A percentile compares a stretch with the other conserved stretches of the same genome.
phyloP scores from a whole-genome alignment of 805 yeast species.

The Kuraishia borneana region DNA sequence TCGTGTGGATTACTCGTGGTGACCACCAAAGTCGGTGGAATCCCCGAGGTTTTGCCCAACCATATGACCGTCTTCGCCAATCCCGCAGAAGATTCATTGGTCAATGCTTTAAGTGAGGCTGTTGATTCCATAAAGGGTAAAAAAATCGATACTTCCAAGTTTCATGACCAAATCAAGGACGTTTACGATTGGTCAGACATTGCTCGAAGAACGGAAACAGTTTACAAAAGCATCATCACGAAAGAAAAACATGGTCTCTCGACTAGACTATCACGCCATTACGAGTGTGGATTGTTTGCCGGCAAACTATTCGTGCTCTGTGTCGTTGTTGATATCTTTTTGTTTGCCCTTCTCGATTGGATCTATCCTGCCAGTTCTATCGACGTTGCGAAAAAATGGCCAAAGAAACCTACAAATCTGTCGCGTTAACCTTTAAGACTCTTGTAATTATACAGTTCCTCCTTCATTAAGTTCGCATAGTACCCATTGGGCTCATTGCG shows the following conservation, averaged over 20 bases:
- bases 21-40: conserved; percentile 94
- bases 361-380: conserved; percentile 56
- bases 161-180: conserved; percentile 63
- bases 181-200: conserved; percentile 94
- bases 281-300: conserved; percentile 72
- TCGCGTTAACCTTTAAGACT: background rate
- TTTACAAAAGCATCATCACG: conserved; percentile 31
- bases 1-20: conserved; percentile 91
- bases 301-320: conserved; percentile 76
- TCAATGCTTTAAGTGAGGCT: conserved; percentile 61
- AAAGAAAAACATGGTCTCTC: conserved; percentile 27
- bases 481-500: conserved; percentile 4
- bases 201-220: conserved; percentile 75
- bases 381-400: conserved; percentile 81
- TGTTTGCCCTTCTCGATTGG: conserved; percentile 55
- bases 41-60: conserved; percentile 88
- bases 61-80: conserved; percentile 90
- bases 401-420: conserved; percentile 13
- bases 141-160: conserved; percentile 55
- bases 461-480: conserved; percentile 4
- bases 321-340: conserved; percentile 66
- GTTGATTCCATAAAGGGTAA: conserved; percentile 46
- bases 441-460: conserved; percentile 2
- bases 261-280: conserved; percentile 50
- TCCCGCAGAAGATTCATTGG: conserved; percentile 78